Base-by-base conservation (phyloP, 306 rosid species). In the Gastrolobium bilobum region DNA sequence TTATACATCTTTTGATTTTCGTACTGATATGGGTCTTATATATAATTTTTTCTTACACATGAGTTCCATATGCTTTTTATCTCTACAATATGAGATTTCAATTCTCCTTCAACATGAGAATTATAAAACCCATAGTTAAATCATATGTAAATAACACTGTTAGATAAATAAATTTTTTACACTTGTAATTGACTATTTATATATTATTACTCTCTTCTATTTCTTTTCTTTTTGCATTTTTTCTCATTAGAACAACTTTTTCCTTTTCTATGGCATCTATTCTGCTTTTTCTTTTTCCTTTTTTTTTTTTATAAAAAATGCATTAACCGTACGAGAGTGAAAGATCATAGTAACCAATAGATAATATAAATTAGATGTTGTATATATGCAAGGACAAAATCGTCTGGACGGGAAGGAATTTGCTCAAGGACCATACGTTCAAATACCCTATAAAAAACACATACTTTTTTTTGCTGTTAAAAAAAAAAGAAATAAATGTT, bases 381-480 rank as follows among this genome's bases (percentile, higher is more conserved):
- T 8, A 3, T 8, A 29, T 9, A 26, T 57, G 52, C 7, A 40
- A 72, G 40, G 66, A 59, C 29, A 54, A 1, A 72, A 54, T 72
- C 26, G 53, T 54, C 52, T 38, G 10, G 10, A 72, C 40, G 10
- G 77, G 10, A 40, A 10, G 29, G 39, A 50, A 10, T 26, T 69
- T 48, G 8, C 75, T 44, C 30, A 34, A 34, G 39, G 34, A 6
- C 34, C 47, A 34, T 3, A 35, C 26, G 26, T 7, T 51, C 59
- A 70, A 70, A 31, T 54, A 29, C 37, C 68, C 72, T 10, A 68
- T 10, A 68, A 48, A 68, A 59, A 35, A 69, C 34, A 14, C 61
- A 37, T 48, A 64, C 71, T 62, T 61, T 3, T 47, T 46, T 66
- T 38, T 39, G 7, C 0, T 20, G n/a, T 33, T 10, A 35, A 70